Base-by-base conservation (phyloP, 1,139 yeast species). In the Entelexis sorbosivorans region DNA sequence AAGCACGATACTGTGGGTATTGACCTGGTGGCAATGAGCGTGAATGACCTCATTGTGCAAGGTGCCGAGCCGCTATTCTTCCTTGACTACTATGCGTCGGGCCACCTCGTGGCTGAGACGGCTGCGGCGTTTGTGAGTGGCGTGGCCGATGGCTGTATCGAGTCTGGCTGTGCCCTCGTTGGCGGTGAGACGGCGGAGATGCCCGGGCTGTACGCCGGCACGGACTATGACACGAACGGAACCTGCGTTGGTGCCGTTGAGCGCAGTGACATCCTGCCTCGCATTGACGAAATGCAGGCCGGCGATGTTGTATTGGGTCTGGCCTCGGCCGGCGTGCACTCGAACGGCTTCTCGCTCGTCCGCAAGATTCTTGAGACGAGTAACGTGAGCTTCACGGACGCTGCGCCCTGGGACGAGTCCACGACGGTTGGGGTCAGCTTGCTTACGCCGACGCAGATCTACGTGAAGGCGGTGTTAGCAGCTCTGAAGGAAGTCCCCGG, bases 151-250 rank as follows among this genome's bases (percentile, higher is more conserved):
- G 99, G 98, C 50, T 93, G 99, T 74, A 81, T 82, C 58, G 78
- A 79, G 61, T 87, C 98, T 36, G 96, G 95, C 14, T 91, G 98
- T 75, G 98, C 99, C 9, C 75, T 93, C 56, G 96, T 93, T 56
- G 99, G 99, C 52, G 99, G 98, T 60, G 98, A 93, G 69, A 93
- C 99, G 47, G 86, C 95, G 52, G 99, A 93, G 74, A 93, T 93
- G 99, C 99, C 99, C 39, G 98, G 98, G 59, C 87, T 93, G 83
- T 93, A 93, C 65, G 84, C 81, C 53, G 88, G 81, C 54, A 94
- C 93, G 44, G 98, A 93, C 68, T 93, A 93, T 66, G 99, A 93
- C 69, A 89, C 96, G 55, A 91, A 91, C 64, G 98, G 99, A 69
- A 91, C 98, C 40, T 93, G 96, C 49, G 89, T 93, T 49, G 99